phyloP scores from a whole-genome alignment of 495 filamentous ascomycete species.

The Choiromyces venosus region DNA sequence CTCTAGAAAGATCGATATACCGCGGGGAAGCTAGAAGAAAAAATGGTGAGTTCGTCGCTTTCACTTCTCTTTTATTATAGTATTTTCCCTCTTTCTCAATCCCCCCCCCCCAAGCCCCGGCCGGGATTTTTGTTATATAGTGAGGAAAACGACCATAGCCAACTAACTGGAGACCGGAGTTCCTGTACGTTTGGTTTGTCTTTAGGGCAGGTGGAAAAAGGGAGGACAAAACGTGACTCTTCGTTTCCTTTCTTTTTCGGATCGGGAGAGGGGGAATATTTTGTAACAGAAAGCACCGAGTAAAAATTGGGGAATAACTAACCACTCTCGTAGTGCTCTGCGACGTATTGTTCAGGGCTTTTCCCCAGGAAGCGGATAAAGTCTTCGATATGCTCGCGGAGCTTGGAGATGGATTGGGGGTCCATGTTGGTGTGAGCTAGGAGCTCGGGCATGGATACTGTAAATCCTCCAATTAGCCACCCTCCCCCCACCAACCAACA shows the following conservation, averaged over 20 bases:
- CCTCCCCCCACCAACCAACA: background rate
- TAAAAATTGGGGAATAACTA: constrained; percentile 21
- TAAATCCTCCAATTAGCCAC: constrained; percentile 13
- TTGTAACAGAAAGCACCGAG: background rate
- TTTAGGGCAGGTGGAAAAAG: constrained; percentile 4
- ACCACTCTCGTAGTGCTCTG: constrained; percentile 63
- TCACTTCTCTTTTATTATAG: background rate
- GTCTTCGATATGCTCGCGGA: constrained; percentile 79
- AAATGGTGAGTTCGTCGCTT: background rate
- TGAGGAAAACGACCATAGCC: background rate
- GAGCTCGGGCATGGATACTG: constrained; percentile 86
- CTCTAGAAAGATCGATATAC: constrained; percentile 55
- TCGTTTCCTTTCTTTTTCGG: background rate
- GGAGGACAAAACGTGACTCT: background rate
- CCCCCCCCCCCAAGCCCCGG: background rate
- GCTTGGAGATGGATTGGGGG: constrained; percentile 71
- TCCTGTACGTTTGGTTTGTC: constrained; percentile 3
- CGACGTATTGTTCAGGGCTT: constrained; percentile 68
- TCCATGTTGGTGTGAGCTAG: constrained; percentile 98
- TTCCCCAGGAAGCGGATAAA: constrained; percentile 74
- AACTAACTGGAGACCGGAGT: constrained; percentile 4
- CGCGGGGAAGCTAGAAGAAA: constrained; percentile 49
- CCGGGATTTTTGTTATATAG: background rate
- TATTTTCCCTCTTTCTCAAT: background rate
- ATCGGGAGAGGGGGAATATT: background rate